These are phyloP conservation scores for Ceratocystis lukuohia DNA, from an alignment of 2,329 filamentous ascomycete genomes.

Conservation along the genomic window DNA sequence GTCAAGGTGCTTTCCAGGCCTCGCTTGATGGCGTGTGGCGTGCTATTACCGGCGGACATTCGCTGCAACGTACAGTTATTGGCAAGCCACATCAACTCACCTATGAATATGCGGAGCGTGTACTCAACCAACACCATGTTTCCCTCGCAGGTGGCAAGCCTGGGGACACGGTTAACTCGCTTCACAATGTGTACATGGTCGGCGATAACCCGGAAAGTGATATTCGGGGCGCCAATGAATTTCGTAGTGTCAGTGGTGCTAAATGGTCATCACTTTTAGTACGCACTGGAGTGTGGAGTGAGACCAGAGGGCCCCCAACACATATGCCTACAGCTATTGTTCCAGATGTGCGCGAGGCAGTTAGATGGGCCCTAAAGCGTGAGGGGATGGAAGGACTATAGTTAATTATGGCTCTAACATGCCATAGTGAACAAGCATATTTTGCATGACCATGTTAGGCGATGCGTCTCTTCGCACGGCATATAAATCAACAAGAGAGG, in stretches of 20 bases:
- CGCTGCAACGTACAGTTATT: conserved; percentile 52
- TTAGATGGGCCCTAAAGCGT: conserved; percentile 58
- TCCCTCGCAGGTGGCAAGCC: conserved; percentile 17
- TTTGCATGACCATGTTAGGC: not conserved
- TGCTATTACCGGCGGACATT: conserved; percentile 50
- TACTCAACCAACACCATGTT: conserved; percentile 49
- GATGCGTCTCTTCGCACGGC: too few relatives aligned
- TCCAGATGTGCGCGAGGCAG: conserved; percentile 62
- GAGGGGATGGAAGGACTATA: conserved; percentile 33
- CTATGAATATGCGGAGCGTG: conserved; percentile 70
- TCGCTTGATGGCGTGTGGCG: conserved; percentile 70
- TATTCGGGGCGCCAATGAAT: conserved; percentile 74
- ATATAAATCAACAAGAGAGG: too few relatives aligned
- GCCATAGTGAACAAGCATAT: not conserved
- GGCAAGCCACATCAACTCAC: conserved; percentile 72
- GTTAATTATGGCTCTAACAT: conserved; percentile 6
- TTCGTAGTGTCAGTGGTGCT: conserved; percentile 50
- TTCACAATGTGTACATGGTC: conserved; percentile 81
- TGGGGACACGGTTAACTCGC: conserved; percentile 25
- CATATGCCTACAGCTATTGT: conserved; percentile 52
- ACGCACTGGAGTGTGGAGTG: conserved; percentile 60
- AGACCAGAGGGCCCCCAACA: conserved; percentile 36
- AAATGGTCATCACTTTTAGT: conserved; percentile 68
- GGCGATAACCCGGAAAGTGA: conserved; percentile 85
- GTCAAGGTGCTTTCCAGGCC: conserved; percentile 80